phyloP scores from a whole-genome alignment of 768 basidiomycete species.

The Mrakia gelida region DNA sequence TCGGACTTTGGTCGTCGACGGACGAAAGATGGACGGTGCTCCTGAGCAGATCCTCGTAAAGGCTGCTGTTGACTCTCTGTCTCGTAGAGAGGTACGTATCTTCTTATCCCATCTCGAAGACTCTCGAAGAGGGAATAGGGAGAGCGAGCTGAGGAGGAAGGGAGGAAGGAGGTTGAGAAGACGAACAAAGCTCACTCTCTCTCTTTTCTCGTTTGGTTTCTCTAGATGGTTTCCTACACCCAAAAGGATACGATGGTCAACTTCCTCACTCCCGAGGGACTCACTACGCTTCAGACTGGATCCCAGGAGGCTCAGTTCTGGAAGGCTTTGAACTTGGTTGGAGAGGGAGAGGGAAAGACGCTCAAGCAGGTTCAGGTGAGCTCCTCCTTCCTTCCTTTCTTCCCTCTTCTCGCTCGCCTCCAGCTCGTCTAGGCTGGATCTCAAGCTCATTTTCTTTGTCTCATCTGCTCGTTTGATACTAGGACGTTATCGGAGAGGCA shows the following conservation, averaged over 20 bases:
- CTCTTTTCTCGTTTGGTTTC: not conserved
- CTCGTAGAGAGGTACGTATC: slow-evolving; percentile 69
- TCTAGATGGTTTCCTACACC: slow-evolving; percentile 64
- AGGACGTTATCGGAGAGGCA: slow-evolving; percentile 70
- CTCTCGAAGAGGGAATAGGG: not conserved
- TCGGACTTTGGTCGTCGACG: slow-evolving; percentile 62
- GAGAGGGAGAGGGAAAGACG: slow-evolving; percentile 62
- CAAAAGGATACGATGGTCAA: slow-evolving; percentile 68
- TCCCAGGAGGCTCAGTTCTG: slow-evolving; percentile 96
- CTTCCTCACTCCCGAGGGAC: slow-evolving; percentile 75
- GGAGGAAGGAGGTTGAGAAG: too few species aligned
- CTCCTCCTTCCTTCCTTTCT: not conserved
- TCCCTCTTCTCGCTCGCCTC: not conserved
- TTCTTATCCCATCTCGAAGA: not conserved
- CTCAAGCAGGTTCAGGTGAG: slow-evolving; percentile 63
- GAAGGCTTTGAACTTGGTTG: slow-evolving; percentile 70
- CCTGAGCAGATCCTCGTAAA: slow-evolving; percentile 70
- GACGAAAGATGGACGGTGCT: slow-evolving; percentile 53
- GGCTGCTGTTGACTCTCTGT: slow-evolving; percentile 84
- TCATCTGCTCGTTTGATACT: not conserved
- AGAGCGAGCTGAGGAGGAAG: not conserved
- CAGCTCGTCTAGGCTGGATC: not conserved
- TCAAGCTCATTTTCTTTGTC: not conserved
- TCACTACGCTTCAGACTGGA: slow-evolving; percentile 68
- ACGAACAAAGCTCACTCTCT: not conserved